Evolutionary conservation across 1,284 basidiomycete genomes (phyloP).

Genomic region (Sphaerobolus stellatus): DNA sequence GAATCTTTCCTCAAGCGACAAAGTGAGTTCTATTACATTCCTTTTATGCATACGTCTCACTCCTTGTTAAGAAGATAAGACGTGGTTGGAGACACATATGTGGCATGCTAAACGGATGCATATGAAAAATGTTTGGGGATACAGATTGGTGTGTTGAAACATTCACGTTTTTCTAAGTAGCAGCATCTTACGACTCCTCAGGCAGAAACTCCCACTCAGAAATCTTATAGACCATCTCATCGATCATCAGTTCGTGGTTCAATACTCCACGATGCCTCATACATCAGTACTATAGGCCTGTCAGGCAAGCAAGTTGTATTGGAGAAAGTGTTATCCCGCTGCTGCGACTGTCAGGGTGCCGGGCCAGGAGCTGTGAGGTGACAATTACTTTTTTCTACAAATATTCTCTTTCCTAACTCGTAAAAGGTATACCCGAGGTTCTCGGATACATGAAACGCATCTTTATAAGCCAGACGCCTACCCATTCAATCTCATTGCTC

Average conservation of each 20-base stretch:
- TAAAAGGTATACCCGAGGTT: conserved; percentile 54
- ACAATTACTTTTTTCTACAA: conserved; percentile 1
- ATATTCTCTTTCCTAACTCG: background rate
- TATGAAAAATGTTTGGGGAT: conserved; percentile 90
- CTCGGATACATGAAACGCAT: conserved; percentile 57
- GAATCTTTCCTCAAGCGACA: conserved; percentile 64
- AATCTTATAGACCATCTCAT: conserved; percentile 85
- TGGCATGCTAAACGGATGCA: conserved; percentile 95
- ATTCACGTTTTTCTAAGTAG: background rate
- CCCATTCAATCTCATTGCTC: conserved; percentile 70
- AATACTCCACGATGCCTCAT: conserved; percentile 87
- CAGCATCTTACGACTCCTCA: conserved; percentile 23
- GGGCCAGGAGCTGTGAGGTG: conserved; percentile 60
- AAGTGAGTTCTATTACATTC: conserved; percentile 42
- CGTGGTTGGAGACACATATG: conserved; percentile 90
- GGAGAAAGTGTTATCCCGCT: conserved; percentile 49
- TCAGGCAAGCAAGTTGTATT: conserved; percentile 60
- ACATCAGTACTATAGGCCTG: conserved; percentile 73
- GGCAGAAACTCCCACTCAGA: conserved; percentile 84
- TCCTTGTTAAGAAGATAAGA: conserved; percentile 61
- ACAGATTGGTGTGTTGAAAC: conserved; percentile 61
- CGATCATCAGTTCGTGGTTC: conserved; percentile 80
- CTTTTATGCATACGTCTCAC: conserved; percentile 11
- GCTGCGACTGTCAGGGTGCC: conserved; percentile 62
- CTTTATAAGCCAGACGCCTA: conserved; percentile 65